Conservation (phyloP, 2,329 filamentous ascomycete species). For the Rhynchosporium agropyri region DNA sequence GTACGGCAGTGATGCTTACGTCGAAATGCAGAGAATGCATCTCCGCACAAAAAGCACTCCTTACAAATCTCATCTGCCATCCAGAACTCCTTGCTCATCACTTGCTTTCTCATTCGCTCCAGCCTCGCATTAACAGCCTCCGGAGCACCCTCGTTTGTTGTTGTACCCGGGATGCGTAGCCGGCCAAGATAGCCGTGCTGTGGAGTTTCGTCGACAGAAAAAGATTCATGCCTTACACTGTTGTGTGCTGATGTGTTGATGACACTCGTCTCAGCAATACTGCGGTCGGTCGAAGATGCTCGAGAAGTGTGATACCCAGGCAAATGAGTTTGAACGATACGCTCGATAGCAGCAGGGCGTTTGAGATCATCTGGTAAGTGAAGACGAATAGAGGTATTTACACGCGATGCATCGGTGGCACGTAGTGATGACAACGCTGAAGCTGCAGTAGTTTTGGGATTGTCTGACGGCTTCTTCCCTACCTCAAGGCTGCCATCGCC, state of each 20-base stretch:
- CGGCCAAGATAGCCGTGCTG: conserved; percentile 48
- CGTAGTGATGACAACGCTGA: conserved; percentile 40
- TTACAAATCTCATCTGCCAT: conserved; percentile 99
- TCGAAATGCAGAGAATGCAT: conserved; percentile 88
- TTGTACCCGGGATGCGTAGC: conserved; percentile 59
- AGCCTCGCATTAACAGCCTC: conserved; percentile 63
- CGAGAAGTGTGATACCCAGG: conserved; percentile 53
- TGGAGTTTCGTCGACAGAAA: conserved; percentile 48
- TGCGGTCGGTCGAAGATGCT: conserved; percentile 61
- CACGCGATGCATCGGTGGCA: conserved; percentile 40
- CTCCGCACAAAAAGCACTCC: conserved; percentile 91
- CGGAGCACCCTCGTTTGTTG: conserved; percentile 57
- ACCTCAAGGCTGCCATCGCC: conserved; percentile 36
- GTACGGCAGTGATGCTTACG: conserved; percentile 95
- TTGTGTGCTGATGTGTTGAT: conserved; percentile 62
- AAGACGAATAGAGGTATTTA: conserved; percentile 38
- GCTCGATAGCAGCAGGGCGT: conserved; percentile 42
- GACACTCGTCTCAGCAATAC: conserved; percentile 58
- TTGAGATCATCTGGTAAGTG: conserved; percentile 40
- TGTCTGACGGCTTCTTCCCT: conserved; percentile 38
- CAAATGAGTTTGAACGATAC: conserved; percentile 49
- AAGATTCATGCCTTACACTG: conserved; percentile 59
- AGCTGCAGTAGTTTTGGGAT: conserved; percentile 38
- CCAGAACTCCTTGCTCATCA: conserved; percentile 96
- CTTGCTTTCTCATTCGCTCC: conserved; percentile 78